Conservation (phyloP, 176 grass and related monocot genomes). For the Lolium multiflorum region DNA sequence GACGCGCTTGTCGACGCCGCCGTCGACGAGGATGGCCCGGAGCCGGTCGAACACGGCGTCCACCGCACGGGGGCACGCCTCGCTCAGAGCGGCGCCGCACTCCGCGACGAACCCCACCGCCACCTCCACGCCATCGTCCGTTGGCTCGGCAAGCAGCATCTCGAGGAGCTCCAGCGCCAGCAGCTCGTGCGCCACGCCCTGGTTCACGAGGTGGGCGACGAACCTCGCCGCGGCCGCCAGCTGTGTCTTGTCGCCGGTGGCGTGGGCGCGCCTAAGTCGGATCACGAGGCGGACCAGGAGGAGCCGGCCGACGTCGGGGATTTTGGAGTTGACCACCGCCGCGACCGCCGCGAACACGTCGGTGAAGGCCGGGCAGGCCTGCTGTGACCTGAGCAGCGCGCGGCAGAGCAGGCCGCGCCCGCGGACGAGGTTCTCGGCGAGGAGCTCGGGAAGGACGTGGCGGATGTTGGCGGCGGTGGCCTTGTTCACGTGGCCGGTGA, state of each 20-base stretch:
- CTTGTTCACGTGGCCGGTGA: conserved; percentile 1
- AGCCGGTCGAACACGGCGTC: conserved; percentile 50
- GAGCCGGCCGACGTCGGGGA: conserved; percentile 56
- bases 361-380: conserved; percentile 58
- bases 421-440: conserved; percentile 65
- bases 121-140: conserved; percentile 25
- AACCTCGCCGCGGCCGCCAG: conserved; percentile 7
- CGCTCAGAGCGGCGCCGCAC: conserved; percentile 43
- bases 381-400: conserved; percentile 58
- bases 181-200: conserved; percentile 22
- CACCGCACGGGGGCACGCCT: conserved; percentile 41
- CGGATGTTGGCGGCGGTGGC: conserved; percentile 61
- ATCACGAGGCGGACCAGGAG: conserved; percentile 57
- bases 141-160: neutral
- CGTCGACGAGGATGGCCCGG: conserved; percentile 47
- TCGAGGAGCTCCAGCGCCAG: neutral
- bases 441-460: conserved; percentile 60
- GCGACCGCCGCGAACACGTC: conserved; percentile 63
- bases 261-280: neutral
- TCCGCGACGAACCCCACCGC: conserved; percentile 49
- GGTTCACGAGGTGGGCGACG: conserved; percentile 14
- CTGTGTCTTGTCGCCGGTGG: neutral
- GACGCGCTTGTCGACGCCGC: conserved; percentile 38
- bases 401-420: conserved; percentile 67
- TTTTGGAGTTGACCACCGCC: conserved; percentile 57